A percentile compares a stretch with the other conserved stretches of the same genome.
These are phyloP conservation scores for Penicillium mononematosum DNA, from an alignment of 495 filamentous ascomycete genomes.

Conservation along the genomic window DNA sequence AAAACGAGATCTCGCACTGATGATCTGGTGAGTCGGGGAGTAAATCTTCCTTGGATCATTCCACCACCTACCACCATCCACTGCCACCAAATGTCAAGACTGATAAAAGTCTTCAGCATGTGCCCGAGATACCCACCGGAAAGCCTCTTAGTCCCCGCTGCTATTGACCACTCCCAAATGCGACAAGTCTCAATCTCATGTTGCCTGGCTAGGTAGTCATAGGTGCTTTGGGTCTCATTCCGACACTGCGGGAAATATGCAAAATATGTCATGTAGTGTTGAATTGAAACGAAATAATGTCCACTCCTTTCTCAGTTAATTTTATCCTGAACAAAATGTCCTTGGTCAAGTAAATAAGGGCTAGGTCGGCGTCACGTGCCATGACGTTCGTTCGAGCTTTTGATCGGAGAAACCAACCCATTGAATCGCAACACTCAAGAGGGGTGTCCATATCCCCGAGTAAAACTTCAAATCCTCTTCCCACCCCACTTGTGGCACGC, in stretches of 20 bases:
- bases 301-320: too few species aligned
- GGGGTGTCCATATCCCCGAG: not conserved
- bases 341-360: not conserved
- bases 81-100: not conserved
- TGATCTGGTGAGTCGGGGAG: not conserved
- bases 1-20: not conserved
- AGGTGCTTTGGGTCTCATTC: not conserved
- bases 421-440: slow-evolving; percentile 6
- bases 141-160: not conserved
- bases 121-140: not conserved
- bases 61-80: not conserved
- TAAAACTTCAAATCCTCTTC: not conserved
- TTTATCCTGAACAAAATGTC: not conserved
- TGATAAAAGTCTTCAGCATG: not conserved
- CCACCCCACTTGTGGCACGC: not conserved
- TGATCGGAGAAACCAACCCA: slow-evolving; percentile 4
- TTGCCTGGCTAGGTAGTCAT: not conserved
- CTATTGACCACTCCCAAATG: slow-evolving; percentile 1
- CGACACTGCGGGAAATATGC: not conserved
- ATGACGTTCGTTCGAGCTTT: slow-evolving; percentile 24
- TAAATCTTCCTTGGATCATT: not conserved
- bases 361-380: slow-evolving; percentile 20
- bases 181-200: not conserved
- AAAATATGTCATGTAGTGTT: not conserved
- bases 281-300: not conserved